Conservation (phyloP, 208 protist species). For the Leishmania major region DNA sequence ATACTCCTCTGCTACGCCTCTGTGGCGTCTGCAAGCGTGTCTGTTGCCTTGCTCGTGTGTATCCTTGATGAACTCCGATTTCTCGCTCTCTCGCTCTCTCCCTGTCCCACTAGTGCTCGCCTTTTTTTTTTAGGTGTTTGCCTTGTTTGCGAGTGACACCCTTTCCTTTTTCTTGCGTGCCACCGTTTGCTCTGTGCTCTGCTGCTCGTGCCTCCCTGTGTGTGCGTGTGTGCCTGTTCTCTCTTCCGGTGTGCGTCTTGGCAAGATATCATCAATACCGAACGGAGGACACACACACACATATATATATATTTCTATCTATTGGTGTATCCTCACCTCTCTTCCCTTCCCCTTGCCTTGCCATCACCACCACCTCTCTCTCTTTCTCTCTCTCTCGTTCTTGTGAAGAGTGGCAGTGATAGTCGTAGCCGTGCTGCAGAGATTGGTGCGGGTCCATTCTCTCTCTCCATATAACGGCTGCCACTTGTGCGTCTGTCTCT, state of each 20-base stretch:
- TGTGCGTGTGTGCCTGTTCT: too few species aligned
- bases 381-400: background rate
- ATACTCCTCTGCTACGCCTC: background rate
- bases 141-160: background rate
- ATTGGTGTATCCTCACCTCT: background rate
- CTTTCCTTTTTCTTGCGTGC: background rate
- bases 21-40: background rate
- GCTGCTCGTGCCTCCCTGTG: too few species aligned
- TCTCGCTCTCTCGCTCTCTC: background rate
- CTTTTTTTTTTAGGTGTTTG: too few species aligned
- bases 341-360: too few species aligned
- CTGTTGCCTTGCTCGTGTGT: background rate
- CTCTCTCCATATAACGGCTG: background rate
- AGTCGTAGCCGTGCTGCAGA: too few species aligned
- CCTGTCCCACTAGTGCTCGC: background rate
- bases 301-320: too few species aligned
- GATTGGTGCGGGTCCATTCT: background rate
- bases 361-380: background rate
- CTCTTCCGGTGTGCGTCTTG: background rate
- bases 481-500: constrained; percentile 9
- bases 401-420: background rate
- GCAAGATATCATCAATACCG: too few species aligned
- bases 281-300: too few species aligned
- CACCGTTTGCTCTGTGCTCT: background rate
- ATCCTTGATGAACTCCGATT: background rate